Evolutionary conservation across 2,329 filamentous ascomycete species (phyloP).

Genomic region (Dactylellina cionopaga): DNA sequence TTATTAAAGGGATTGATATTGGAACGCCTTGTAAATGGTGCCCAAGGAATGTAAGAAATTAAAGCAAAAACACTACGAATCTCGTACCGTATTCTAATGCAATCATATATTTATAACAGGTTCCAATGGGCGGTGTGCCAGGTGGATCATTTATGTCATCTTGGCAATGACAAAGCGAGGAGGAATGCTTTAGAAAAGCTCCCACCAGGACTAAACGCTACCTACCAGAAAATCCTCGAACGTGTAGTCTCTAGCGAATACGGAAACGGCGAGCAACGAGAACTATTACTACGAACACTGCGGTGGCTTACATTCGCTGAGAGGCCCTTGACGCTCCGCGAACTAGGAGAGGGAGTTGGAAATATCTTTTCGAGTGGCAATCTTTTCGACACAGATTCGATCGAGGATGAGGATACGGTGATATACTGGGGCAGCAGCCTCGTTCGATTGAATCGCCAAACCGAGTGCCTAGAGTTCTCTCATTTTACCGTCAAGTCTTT

Average conservation of each 20-base stretch:
- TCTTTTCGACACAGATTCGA: background rate
- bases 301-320: background rate
- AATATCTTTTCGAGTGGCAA: background rate
- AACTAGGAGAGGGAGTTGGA: background rate
- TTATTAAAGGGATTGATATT: background rate
- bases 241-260: background rate
- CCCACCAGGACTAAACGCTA: background rate
- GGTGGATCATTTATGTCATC: conserved; percentile 2
- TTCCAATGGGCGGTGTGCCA: conserved; percentile 10
- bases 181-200: background rate
- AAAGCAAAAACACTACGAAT: background rate
- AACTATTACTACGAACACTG: background rate
- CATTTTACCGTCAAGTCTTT: conserved; percentile 6
- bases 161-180: background rate
- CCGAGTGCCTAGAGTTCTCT: background rate
- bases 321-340: background rate
- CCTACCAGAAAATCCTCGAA: background rate
- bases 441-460: background rate
- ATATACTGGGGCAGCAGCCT: background rate
- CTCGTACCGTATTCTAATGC: background rate
- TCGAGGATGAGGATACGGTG: background rate
- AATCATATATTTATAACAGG: background rate
- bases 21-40: background rate
- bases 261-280: background rate
- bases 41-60: conserved; percentile 1